Evolutionary conservation across 225 moss, liverwort and hornwort species (phyloP), one percentile per base, ranked within the genome.

Genomic region (Pleurozium schreberi): DNA sequence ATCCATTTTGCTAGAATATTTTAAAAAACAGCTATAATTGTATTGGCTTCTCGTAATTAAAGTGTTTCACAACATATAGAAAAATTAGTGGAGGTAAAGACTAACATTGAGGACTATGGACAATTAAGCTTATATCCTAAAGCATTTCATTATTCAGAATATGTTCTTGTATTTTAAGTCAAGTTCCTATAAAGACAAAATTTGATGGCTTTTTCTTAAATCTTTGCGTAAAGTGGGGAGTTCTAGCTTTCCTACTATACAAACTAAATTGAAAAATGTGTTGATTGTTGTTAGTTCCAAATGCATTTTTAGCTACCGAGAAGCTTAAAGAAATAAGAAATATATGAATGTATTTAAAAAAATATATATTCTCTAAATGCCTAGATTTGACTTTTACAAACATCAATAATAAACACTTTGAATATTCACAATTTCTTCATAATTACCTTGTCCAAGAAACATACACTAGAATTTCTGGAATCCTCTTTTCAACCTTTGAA

Each of bases 371-470:
- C 61, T 12, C 14, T 14, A 9, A 40, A 26, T 70, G 14, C 26
- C 11, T 14, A 26, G 14, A 5, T 67, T 40, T 70, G 13, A 42
- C 26, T 70, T 25, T 42, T 40, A 42, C 1, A 1, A 42, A 40
- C 3, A 42, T 5, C 3, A 70, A 9, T 42, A 42, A 27, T 70
- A 3, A 27, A 42, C 3, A 26, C 3, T n/a, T 15, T 42, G 42
- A 70, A 42, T 42, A 42, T 42, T 42, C 14, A 70, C 42, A 42
- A 3, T 42, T 70, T 26, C 14, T 42, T 70, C 14, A 70, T n/a
- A n/a, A n/a, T n/a, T 70, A 42, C 1, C 0, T 0, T 14, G 1
- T 26, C 9, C 0, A 15, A 3, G 2, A 70, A 42, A 15, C 5
- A 42, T 42, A 42, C 0, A 1, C 3, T 42, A 70, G 14, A 26